Base-by-base conservation (phyloP, 441 rosid species). In the Pelargonium cotyledonis region DNA sequence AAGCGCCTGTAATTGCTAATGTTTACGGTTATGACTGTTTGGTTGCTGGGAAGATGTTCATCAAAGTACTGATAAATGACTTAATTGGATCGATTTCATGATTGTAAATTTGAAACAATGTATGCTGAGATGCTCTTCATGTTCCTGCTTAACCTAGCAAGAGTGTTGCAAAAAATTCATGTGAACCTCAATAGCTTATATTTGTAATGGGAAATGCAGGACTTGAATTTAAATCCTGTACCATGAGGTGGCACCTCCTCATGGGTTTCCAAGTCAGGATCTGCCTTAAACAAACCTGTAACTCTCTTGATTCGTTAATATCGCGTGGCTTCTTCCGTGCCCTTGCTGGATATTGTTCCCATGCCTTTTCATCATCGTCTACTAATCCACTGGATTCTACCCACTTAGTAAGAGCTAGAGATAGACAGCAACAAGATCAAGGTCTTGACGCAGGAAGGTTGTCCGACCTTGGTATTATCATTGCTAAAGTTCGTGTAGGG, bases 401-500 rank as follows among this genome's bases (percentile, higher is more conserved):
- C 67, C 72, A 51, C 15, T 23, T 44, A 5, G 9, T 4, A 31
- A 67, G 73, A 58, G 0, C 71, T 74, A n/a, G 67, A 29, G 21
- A 77, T 70, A 64, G 77, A 66, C n/a, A 10, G 11, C 71, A 11
- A 47, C 70, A 65, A 14, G 70, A 64, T 3, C 66, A 43, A 15
- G 57, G 16, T 70, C 57, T 64, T 12, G 71, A 73, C 67, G 15
- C 71, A 40, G 41, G 49, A 10, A 65, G 71, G 44, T 79, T 70
- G 69, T 64, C 75, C 58, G 77, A 74, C 40, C 4, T 82, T 64
- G 78, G 69, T 68, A 68, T 69, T 31, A 63, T 87, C 1, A 46
- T 83, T 61, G 80, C 80, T 26, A 80, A 76, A 75, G 63, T 65
- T 44, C 81, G 72, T 57, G 77, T 69, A 0, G 84, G 84, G 62